Evolutionary conservation across 345 rosid genomes (phyloP), one percentile per base, ranked within the genome.

Genomic region (Alliaria petiolata): DNA sequence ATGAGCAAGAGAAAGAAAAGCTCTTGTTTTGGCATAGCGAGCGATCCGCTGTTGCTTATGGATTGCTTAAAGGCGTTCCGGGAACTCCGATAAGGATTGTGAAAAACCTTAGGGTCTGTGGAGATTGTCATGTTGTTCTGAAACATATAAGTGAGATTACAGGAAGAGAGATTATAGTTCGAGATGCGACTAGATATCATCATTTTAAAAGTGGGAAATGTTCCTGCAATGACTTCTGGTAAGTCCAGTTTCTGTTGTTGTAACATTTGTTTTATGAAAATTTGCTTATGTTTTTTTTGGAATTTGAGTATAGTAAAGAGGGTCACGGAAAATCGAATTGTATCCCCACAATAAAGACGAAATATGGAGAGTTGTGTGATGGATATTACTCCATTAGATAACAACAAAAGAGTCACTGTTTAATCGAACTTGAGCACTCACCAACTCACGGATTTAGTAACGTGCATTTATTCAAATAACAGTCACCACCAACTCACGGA

Each of bases 201-300:
- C 91, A 87, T 82, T 89, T 89, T 57, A 80, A 80, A 39, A 81
- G 77, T 57, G 93, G 93, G 54, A 79, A 69, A 25, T 89, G 96
- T 69, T 87, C 96, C 0, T 89, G 96, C 78, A 87, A 81, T 74
- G 96, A 86, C 35, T 89, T 89, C 34, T 89, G 96, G 96, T 89
- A 81, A 28, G 65, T 57, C 34, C 0, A 17, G 43, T 42, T 65
- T 43, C 61, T 33, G 25, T 4, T 55, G 50, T 45, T 72, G 58
- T 72, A 55, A 35, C 65, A 64, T 36, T 72, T 39, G 10, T 8
- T 12, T 26, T 8, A 7, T 39, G 19, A 40, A 40, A n/a, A 28
- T 16, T 62, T 26, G 17, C 11, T 8, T 9, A 54, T 8, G 7
- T n/a, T n/a, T 8, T 66, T 17, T 40, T 10, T 13, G 7, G n/a